Evolutionary conservation across 495 filamentous ascomycete genomes (phyloP), one percentile per base, ranked within the genome.

Genomic region (Penicillium macrosclerotiorum): DNA sequence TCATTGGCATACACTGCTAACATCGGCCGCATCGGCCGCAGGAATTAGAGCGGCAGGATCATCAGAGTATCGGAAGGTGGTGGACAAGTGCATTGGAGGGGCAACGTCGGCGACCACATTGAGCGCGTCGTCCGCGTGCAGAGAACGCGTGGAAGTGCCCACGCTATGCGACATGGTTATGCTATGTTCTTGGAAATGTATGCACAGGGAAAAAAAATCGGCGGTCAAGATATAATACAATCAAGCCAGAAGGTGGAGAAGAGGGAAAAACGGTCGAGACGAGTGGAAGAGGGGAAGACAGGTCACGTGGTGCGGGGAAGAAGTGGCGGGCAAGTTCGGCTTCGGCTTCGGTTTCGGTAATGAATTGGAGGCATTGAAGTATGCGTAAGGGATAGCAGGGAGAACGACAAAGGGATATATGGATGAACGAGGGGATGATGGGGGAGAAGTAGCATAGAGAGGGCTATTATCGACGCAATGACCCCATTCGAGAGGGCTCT

Each of bases 81-180:
- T 94, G 33, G 89, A 85, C 52, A 92, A 76, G 63, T 95, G 91
- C 52, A 96, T 74, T 1, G 90, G 77, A 40, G 91, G 90, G 25
- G 90, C 87, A 31, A 96, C 86, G 59, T 90, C 88, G 31, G 78
- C 71, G 54, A 79, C 78, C 34, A 71, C 65, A 69, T 87, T 86
- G 42, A 92, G 73, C 50, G 67, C 71, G 69, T 95, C 89, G 52
- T 95, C 91, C 39, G 85, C 89, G 68, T 97, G 92, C 47, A 97
- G 73, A n/a, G 85, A 80, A 36, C 79, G 79, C 18, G 90, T 93
- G 18, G 87, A 71, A 22, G 60, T 54, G 46, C 64, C 64, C 41
- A 54, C 38, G 22, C 51, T 33, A 42, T 64, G 59, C 47, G 62
- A 48, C 64, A 73, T 73, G 43, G 51, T 54, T 37, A 52, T 49